Percentiles rank a stretch among this genome's conserved stretches.
phyloP scores from a whole-genome alignment of 2,329 filamentous ascomycete species.

The Ophiocordyceps robertsii region DNA sequence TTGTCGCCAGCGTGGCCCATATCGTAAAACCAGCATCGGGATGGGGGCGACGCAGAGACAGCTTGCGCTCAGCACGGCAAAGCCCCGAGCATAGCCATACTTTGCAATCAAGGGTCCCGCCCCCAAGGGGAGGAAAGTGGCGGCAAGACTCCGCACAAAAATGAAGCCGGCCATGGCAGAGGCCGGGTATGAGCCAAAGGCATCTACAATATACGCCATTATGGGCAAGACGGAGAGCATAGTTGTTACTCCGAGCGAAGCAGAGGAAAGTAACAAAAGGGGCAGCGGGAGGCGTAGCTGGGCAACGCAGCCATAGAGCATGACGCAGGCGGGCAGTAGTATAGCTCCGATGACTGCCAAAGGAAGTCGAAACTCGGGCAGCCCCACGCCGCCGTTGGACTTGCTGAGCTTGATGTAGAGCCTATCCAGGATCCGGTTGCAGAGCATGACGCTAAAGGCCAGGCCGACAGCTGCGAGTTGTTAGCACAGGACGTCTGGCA shows the following conservation, averaged over 20 bases:
- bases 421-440: slow-evolving; percentile 36
- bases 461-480: slow-evolving; percentile 31
- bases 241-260: slow-evolving; percentile 29
- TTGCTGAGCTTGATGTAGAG: slow-evolving; percentile 36
- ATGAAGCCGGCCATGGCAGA: slow-evolving; percentile 44
- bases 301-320: slow-evolving; percentile 37
- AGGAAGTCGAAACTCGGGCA: slow-evolving; percentile 42
- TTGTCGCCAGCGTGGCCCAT: slow-evolving; percentile 31
- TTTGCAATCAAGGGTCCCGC: slow-evolving; percentile 30
- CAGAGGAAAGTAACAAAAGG: slow-evolving; percentile 28
- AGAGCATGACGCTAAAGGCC: slow-evolving; percentile 29
- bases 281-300: slow-evolving; percentile 26
- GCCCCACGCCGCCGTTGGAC: slow-evolving; percentile 22
- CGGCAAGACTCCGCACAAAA: slow-evolving; percentile 38
- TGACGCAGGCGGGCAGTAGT: slow-evolving; percentile 28
- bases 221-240: slow-evolving; percentile 35
- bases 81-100: slow-evolving; percentile 38
- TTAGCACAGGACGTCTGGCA: slow-evolving; percentile 27
- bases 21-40: slow-evolving; percentile 34
- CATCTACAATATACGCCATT: slow-evolving; percentile 43
- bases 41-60: slow-evolving; percentile 33
- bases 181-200: slow-evolving; percentile 40
- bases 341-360: slow-evolving; percentile 32
- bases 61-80: slow-evolving; percentile 28
- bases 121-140: slow-evolving; percentile 41